Evolutionary conservation across 352 stramenopile genomes (phyloP).

Genomic region (Pythium apleroticum): DNA sequence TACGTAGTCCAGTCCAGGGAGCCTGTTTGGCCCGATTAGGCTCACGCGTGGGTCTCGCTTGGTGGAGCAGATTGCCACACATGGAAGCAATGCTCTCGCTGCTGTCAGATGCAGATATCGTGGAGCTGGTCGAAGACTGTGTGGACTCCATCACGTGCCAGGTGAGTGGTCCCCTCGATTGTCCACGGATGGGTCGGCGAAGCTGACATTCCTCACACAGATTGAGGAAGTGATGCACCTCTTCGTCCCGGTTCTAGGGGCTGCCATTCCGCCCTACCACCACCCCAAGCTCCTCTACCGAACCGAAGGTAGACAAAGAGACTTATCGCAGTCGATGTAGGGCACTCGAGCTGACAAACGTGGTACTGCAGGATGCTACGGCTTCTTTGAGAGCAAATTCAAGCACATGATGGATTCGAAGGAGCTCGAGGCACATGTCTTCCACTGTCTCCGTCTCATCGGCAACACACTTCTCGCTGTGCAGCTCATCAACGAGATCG

Average conservation of each 20-base stretch:
- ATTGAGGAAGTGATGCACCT: slow-evolving; percentile 68
- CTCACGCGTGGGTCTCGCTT: background rate
- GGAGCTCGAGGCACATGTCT: slow-evolving; percentile 80
- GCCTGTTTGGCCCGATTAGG: too few relatives aligned
- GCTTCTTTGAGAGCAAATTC: slow-evolving; percentile 84
- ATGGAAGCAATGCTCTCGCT: slow-evolving; percentile 20
- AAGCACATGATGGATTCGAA: slow-evolving; percentile 74
- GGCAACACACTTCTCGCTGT: slow-evolving; percentile 78
- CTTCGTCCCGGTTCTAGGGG: slow-evolving; percentile 68
- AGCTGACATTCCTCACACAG: slow-evolving; percentile 24
- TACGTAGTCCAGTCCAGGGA: slow-evolving; percentile 5
- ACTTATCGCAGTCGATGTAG: background rate
- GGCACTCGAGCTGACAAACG: background rate
- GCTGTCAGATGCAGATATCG: slow-evolving; percentile 29
- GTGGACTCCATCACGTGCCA: slow-evolving; percentile 13
- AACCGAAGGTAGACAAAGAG: slow-evolving; percentile 37
- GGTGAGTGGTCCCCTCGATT: background rate
- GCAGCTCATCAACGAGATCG: slow-evolving; percentile 34
- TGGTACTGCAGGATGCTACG: slow-evolving; percentile 47
- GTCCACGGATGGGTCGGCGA: background rate
- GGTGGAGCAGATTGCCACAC: slow-evolving; percentile 11
- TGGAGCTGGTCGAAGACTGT: slow-evolving; percentile 27
- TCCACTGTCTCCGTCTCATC: slow-evolving; percentile 78
- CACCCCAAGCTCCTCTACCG: slow-evolving; percentile 72
- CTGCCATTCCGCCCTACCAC: slow-evolving; percentile 72